Base-by-base conservation (phyloP, 495 filamentous ascomycete species). In the Antarctomyces pellizariae region DNA sequence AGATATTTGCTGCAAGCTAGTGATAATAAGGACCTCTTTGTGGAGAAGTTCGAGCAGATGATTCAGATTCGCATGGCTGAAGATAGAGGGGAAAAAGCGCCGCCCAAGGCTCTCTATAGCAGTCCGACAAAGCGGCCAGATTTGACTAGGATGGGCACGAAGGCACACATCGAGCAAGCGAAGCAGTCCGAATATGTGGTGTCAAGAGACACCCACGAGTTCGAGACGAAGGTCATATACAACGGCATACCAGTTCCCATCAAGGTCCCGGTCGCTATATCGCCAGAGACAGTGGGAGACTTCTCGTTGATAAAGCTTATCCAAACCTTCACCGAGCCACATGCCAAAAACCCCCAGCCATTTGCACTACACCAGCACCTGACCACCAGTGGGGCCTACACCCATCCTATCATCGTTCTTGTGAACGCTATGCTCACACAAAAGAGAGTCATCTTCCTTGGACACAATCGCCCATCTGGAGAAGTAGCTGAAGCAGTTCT, bases 251-350 rank as follows among this genome's bases (percentile, higher is more conserved):
- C 86, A 1, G 77, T 99, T 15, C 86, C 86, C 1, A 77, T 99
- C 51, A 93, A 93, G 48, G 67, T 99, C 7, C 86, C 86, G 0
- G 77, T 78, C 7, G 82, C 83, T 3, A 65, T 86, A 26, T 82
- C 78, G 54, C 80, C 83, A 3, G 86, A 99, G 46, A 92, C 80
- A 0, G 86, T 99, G 7, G 89, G 89, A 29, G 84, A 95, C 47
- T 99, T 99, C 45, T 91, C 80, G 18, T 58, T 99, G 22, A 76
- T 99, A 50, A 93, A 93, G 45, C 67, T 99, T 5, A 89, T 99
- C 36, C 78, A 90, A 36, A 89, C 71, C 18, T 99, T 93, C 40
- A 73, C 80, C 9, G 64, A 65, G 7, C 64, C 75, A 2, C 82
- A 93, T 50, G 46, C 70, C 20, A 68, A 75, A 30, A 62, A 69